Base-by-base conservation (phyloP, 2,329 filamentous ascomycete genomes). In the Aspergillus fumigatus region DNA sequence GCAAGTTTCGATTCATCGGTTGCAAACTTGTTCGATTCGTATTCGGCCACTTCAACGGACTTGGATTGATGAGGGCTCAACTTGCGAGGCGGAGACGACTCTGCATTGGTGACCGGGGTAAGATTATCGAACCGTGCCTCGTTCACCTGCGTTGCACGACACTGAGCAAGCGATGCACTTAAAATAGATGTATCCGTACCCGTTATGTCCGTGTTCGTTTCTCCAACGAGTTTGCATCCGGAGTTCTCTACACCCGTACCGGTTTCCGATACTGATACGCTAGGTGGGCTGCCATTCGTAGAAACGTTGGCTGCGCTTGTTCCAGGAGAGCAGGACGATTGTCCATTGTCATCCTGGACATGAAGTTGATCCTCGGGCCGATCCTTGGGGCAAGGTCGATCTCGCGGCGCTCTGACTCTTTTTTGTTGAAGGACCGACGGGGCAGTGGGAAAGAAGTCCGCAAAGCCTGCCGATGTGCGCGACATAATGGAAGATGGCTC, bases 391-490 rank as follows among this genome's bases (percentile, higher is more conserved):
- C 81, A 86, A 70, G 85, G 83, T 71, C 84, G 80, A 73, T 86
- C 83, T 71, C 80, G 81, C 62, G 82, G 80, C 53, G 70, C 65
- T 65, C 74, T 75, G 62, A 70, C 72, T 70, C 75, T 76, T 74
- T 78, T 78, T 65, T 77, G 72, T 62, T 78, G 75, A 55, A 82
- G 74, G 62, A 84, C 85, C 67, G 84, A 84, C 65, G 89, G 88
- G 70, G 88, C 89, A 72, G 88, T 85, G 66, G 88, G 89, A 76
- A 92, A 92, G 82, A 91, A 94, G 78, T 92, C 86, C 78, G 88
- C 89, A 82, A 92, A 92, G 79, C 87, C 87, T 80, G 88, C 87
- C 75, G 83, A 82, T 73, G 87, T 84, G 80, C 89, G 90, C 85
- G 90, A 90, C 88, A 89, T 90, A 79, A 79, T 86, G 81, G 70